A percentile compares a stretch with the other conserved stretches of the same genome.
Evolutionary conservation across 2,329 filamentous ascomycete species (phyloP).

Genomic region (Fusarium sp.): DNA sequence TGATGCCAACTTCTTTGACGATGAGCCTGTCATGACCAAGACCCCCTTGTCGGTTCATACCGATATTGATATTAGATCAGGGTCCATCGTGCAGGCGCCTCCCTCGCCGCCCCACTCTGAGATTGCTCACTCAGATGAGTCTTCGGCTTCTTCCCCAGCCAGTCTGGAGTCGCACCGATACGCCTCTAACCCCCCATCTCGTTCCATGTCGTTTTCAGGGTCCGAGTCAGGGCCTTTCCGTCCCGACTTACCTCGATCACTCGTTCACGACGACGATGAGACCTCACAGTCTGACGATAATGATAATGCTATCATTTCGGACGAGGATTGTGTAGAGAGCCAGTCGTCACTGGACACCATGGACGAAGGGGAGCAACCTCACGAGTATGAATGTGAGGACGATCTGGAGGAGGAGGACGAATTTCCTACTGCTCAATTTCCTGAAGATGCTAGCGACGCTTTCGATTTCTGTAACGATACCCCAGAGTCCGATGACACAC

Average conservation of each 20-base stretch:
- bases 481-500: conserved; percentile 57
- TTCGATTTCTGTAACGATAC: conserved; percentile 51
- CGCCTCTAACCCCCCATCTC: conserved; percentile 56
- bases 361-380: conserved; percentile 47
- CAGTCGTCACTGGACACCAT: conserved; percentile 49
- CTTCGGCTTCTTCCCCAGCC: conserved; percentile 53
- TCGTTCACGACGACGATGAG: conserved; percentile 55
- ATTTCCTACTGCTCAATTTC: conserved; percentile 54
- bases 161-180: conserved; percentile 50
- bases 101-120: conserved; percentile 61
- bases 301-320: conserved; percentile 57
- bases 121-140: conserved; percentile 58
- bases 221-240: conserved; percentile 58
- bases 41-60: conserved; percentile 54
- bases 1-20: conserved; percentile 57
- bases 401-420: conserved; percentile 50
- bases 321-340: conserved; percentile 59
- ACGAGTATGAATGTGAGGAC: conserved; percentile 49
- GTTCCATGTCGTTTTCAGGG: conserved; percentile 64
- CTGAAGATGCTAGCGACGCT: conserved; percentile 53
- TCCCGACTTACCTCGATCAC: conserved; percentile 46
- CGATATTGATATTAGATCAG: conserved; percentile 40
- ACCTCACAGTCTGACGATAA: conserved; percentile 59
- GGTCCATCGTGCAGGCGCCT: conserved; percentile 42
- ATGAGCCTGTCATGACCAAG: conserved; percentile 57